Base-by-base conservation (phyloP, 495 filamentous ascomycete species). In the Cladorrhinum samala region DNA sequence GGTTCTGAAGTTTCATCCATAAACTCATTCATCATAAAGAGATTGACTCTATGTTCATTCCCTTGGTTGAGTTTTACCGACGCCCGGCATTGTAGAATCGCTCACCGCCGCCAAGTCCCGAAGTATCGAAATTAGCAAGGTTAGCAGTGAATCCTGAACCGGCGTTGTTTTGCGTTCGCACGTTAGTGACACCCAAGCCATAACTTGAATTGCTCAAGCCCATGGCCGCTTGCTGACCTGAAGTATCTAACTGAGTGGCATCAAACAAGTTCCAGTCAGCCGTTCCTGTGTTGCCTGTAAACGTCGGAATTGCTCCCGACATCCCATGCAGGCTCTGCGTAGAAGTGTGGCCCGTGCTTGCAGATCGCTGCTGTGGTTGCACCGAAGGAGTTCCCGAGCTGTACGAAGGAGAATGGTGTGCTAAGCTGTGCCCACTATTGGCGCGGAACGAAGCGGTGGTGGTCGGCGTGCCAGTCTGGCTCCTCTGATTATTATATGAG, bases 181-280 rank as follows among this genome's bases (percentile, higher is more conserved):
- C 58, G 19, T 40, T 46, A 18, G 54, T 51, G n/a, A 53, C 18
- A 19, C 40, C 46, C 17, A 65, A 49, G 37, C 44, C 42, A 46
- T 68, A 68, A 45, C 37, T 53, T 5, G 57, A 14, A 40, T 45
- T 62, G 30, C 44, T 55, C 41, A 67, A 30, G 0, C 53, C 58
- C 49, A 67, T 23, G 3, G 56, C 23, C 6, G 46, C 49, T 39
- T 67, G 66, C 36, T 54, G 69, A 11, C 56, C 64, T 27, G 63
- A 41, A 2, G 67, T 60, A 44, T 76, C 73, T 25, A 76, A 48
- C 49, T 56, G 59, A 24, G 60, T 55, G 1, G 73, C 59, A 50
- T 73, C 72, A 23, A 76, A 67, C 36, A 76, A 52, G 27, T 25
- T 46, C 49, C 72, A 68, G 47, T 73, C 70, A 7, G 63, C 20